A percentile compares a stretch with the other conserved stretches of the same genome.
phyloP scores from a whole-genome alignment of 2,329 filamentous ascomycete species.

The Cercospora citrullina region DNA sequence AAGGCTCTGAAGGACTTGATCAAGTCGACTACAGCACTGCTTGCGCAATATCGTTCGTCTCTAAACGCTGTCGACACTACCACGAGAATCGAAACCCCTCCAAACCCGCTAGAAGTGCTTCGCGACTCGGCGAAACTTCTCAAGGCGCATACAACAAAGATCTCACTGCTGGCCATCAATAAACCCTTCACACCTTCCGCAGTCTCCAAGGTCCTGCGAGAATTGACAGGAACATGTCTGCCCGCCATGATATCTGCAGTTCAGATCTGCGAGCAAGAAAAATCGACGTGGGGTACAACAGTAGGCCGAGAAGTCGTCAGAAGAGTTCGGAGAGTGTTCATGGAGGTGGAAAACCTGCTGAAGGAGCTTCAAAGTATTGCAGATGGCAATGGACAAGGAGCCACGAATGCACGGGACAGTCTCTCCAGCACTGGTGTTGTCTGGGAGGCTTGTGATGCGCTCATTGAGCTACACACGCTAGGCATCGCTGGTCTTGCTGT shows the following conservation, averaged over 20 bases:
- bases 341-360: constrained; percentile 63
- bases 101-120: constrained; percentile 65
- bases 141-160: constrained; percentile 79
- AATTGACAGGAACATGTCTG: constrained; percentile 71
- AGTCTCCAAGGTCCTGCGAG: constrained; percentile 66
- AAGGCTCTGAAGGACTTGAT: constrained; percentile 35
- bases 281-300: constrained; percentile 58
- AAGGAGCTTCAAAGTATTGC: constrained; percentile 61
- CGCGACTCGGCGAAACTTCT: constrained; percentile 71
- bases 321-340: constrained; percentile 60
- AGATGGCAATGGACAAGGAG: constrained; percentile 35
- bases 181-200: constrained; percentile 82
- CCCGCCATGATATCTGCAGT: constrained; percentile 72
- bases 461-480: constrained; percentile 62
- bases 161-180: constrained; percentile 83
- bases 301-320: constrained; percentile 65
- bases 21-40: constrained; percentile 35
- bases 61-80: constrained; percentile 30
- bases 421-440: constrained; percentile 71
- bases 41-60: constrained; percentile 36
- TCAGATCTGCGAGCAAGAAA: constrained; percentile 60
- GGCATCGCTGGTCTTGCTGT: constrained; percentile 72
- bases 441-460: constrained; percentile 79
- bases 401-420: constrained; percentile 43
- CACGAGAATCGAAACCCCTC: constrained; percentile 37